phyloP scores from a whole-genome alignment of 257 asterid species.

The Solanum raphanifolium region DNA sequence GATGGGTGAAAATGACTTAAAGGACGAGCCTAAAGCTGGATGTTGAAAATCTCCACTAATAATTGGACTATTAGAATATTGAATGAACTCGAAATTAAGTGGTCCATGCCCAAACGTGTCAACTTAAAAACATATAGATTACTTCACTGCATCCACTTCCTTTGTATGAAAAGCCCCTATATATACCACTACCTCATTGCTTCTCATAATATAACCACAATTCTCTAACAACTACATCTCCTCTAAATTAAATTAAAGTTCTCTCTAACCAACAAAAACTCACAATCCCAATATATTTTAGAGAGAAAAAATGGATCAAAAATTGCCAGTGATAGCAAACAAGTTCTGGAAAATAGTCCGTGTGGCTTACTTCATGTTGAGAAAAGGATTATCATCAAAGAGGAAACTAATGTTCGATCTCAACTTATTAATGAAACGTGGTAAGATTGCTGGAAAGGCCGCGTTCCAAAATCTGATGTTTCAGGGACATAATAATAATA shows the following conservation, averaged over 20 bases:
- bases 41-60: not conserved
- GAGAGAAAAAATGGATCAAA: not conserved
- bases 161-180: not conserved
- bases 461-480: conserved; percentile 7
- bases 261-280: not conserved
- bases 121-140: not conserved
- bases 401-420: conserved; percentile 21
- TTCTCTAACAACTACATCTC: not conserved
- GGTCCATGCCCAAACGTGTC: not conserved
- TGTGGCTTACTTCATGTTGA: conserved; percentile 8
- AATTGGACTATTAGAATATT: not conserved
- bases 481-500: not conserved
- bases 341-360: conserved; percentile 1
- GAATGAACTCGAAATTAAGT: not conserved
- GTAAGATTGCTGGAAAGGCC: conserved; percentile 41
- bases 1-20: not conserved
- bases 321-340: conserved; percentile 15
- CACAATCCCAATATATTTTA: not conserved
- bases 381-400: conserved; percentile 36
- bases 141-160: not conserved
- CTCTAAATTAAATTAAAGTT: not conserved
- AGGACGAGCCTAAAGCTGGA: not conserved
- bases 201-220: not conserved
- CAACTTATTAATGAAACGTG: conserved; percentile 27
- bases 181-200: not conserved